A percentile compares a stretch with the other conserved stretches of the same genome.
Conservation (phyloP, 805 yeast species). For the Hanseniaspora hatyaiensis region DNA sequence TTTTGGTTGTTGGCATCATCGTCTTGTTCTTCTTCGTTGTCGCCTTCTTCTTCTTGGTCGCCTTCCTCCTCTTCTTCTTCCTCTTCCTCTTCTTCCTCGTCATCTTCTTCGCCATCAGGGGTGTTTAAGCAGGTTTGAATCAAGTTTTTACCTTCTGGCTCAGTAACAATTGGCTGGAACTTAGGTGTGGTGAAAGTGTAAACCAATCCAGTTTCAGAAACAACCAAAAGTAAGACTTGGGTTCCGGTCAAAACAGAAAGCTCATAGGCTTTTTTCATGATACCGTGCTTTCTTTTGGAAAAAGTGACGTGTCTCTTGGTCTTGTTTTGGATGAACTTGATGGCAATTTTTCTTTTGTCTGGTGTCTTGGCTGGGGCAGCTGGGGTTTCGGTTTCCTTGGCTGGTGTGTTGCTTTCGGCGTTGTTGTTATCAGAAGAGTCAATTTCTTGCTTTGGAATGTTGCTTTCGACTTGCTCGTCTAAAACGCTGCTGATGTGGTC, state of each 20-base stretch:
- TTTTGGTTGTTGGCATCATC: conserved; percentile 72
- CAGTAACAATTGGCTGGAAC: conserved; percentile 92
- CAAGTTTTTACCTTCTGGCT: conserved; percentile 91
- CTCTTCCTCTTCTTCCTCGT: conserved; percentile 17
- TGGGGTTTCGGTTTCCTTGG: conserved; percentile 6
- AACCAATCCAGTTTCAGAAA: conserved; percentile 95
- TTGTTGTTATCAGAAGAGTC: not conserved
- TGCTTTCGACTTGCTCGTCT: not conserved
- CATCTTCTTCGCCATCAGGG: conserved; percentile 17
- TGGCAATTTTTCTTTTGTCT: conserved; percentile 84
- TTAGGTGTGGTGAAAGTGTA: conserved; percentile 99
- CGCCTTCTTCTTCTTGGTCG: conserved; percentile 31
- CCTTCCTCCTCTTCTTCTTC: conserved; percentile 31
- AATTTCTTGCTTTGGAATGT: not conserved
- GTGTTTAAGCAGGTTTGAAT: conserved; percentile 75
- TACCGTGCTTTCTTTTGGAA: conserved; percentile 96
- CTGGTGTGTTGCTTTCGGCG: conserved; percentile 14
- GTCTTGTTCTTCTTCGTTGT: conserved; percentile 15
- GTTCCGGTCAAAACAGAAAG: conserved; percentile 93
- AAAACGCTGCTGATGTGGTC: no score
- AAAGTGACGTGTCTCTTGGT: conserved; percentile 96
- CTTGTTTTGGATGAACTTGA: conserved; percentile 93
- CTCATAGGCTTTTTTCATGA: conserved; percentile 99
- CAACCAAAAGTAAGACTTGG: conserved; percentile 86
- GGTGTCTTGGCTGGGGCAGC: conserved; percentile 27